Evolutionary conservation across 345 rosid species (phyloP), one percentile per base, ranked within the genome.

Genomic region (Dovyalis caffra): DNA sequence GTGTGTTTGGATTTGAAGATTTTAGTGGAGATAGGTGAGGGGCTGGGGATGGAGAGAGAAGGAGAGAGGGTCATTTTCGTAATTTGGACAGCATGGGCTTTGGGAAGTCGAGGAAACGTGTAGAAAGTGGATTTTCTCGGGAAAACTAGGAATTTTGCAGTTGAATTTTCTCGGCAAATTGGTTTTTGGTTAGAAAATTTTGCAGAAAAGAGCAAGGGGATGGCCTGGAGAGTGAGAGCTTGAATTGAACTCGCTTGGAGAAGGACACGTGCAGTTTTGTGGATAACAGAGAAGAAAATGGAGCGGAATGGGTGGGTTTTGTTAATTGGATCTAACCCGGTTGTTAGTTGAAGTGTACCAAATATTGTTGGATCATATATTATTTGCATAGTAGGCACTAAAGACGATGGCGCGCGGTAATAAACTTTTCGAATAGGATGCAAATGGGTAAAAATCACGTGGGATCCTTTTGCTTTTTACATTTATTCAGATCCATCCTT

Each of bases 211-310:
- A 57, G 51, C 2, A 37, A 34, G 66, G 34, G 15, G 23, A 60
- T 10, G 62, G n/a, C 37, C 0, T 18, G 58, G 51, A 57, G 28
- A 25, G 56, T 11, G 58, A 14, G 65, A 64, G 56, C 47, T 40
- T 40, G 45, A 47, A 47, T 10, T 33, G 68, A 71, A 67, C 66
- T 18, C 29, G 56, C 51, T 61, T 23, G 75, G 56, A 8, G 62
- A 74, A 73, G 57, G 84, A 70, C 92, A 84, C 90, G 92, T 87
- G 87, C 86, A 81, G 70, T 79, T 79, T 8, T 77, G 83, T 74
- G 90, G 92, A 85, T 88, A 85, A 37, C 21, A 38, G 70, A 7
- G 47, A 61, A 15, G n/a, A 25, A 29, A 14, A 33, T 51, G 25
- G 26, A 21, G 8, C n/a, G 49, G 66, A 6, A 45, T 69, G 43